Evolutionary conservation across 1,284 basidiomycete species (phyloP).

Genomic region (Irpex rosettiformis): DNA sequence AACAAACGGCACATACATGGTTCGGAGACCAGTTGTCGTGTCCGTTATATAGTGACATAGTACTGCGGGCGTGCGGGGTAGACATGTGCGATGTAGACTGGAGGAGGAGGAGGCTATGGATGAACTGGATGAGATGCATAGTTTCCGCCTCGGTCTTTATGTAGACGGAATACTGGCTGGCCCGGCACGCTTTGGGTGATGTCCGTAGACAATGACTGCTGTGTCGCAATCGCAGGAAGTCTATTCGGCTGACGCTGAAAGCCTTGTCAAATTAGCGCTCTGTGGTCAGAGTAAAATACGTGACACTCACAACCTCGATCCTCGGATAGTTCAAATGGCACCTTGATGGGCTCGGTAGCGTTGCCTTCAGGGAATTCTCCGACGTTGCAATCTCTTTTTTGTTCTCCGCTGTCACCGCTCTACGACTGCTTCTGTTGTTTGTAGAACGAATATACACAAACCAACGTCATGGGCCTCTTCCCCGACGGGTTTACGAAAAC

Average conservation of each 20-base stretch:
- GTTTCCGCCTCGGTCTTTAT: background rate
- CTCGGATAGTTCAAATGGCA: too few relatives aligned
- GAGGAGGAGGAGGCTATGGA: background rate
- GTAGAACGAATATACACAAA: background rate
- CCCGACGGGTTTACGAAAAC: background rate
- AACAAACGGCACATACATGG: background rate
- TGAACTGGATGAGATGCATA: background rate
- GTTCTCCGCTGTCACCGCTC: background rate
- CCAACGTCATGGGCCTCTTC: background rate
- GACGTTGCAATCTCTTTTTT: background rate
- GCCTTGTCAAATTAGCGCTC: too few relatives aligned
- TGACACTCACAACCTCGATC: too few relatives aligned
- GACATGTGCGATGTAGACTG: background rate
- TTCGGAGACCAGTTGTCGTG: background rate
- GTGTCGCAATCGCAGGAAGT: background rate
- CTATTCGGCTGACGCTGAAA: background rate
- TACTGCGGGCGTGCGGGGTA: background rate
- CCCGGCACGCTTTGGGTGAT: background rate
- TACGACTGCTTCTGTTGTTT: background rate
- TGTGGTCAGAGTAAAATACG: background rate
- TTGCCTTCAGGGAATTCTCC: background rate
- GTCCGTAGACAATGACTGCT: background rate
- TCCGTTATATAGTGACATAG: background rate
- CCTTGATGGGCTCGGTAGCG: too few relatives aligned
- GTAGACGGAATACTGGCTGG: background rate